Base-by-base conservation (phyloP, 306 rosid genomes). In the Psophocarpus tetragonolobus region DNA sequence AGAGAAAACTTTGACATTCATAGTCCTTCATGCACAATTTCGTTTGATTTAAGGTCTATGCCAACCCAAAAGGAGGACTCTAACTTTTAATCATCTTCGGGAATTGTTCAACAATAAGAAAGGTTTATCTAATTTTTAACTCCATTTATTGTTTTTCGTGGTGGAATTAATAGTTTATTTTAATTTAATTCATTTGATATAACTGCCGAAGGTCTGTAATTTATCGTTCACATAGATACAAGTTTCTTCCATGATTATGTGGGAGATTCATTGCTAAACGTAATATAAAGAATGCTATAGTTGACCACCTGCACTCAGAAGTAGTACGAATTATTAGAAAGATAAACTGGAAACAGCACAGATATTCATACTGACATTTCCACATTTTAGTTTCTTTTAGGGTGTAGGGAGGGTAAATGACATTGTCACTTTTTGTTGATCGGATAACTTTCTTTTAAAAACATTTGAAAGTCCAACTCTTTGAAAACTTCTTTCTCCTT, bases 401-500 rank as follows among this genome's bases (percentile, higher is more conserved):
- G 42, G 45, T 12, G 18, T 20, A 8, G 29, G 2, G 14, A 51
- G 17, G 39, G 13, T 30, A 13, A 32, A 29, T 4, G 69, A 80
- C 44, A 56, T 1, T 42, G 53, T n/a, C 76, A 58, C 53, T 11
- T 67, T 41, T 73, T 51, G 38, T 72, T 44, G 24, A 71, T 54
- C 72, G 77, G 35, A 44, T 60, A 57, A 10, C 32, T n/a, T 17
- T 11, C 38, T 18, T 50, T 51, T 38, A 54, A 35, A 71, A 61
- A 60, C 10, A 36, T 47, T 20, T 26, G 20, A 39, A 77, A 77
- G 86, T 73, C 84, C 68, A 60, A 79, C 39, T 64, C 81, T 74
- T 83, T 83, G 86, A 68, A 78, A 23, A 18, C 50, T 65, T 77
- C 32, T 42, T 14, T 75, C 53, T 82, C 75, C 66, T 24, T 65